Evolutionary conservation across 495 filamentous ascomycete genomes (phyloP).

Genomic region (Bombardia bombarda): DNA sequence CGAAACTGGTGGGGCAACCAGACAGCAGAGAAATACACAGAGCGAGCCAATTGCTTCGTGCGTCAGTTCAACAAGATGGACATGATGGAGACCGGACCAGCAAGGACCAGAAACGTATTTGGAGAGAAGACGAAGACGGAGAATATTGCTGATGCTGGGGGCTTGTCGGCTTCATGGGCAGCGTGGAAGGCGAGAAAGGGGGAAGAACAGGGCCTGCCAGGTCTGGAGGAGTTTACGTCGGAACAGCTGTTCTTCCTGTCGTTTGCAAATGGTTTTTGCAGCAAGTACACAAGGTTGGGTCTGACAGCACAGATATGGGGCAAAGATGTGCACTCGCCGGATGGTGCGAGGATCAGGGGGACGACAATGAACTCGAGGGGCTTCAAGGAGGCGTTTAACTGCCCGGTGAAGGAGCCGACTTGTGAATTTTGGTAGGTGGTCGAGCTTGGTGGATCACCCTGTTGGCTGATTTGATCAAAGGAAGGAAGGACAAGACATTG

Average conservation of each 20-base stretch:
- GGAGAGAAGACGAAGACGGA: constrained; percentile 62
- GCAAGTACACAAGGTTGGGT: constrained; percentile 55
- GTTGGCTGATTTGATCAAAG: too few relatives aligned
- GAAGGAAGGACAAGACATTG: too few relatives aligned
- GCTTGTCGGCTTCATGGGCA: constrained; percentile 54
- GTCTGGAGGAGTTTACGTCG: constrained; percentile 55
- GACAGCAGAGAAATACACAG: constrained; percentile 48
- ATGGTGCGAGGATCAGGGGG: constrained; percentile 51
- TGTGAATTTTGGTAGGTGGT: constrained; percentile 70
- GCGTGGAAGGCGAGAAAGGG: constrained; percentile 50
- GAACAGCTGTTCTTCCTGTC: constrained; percentile 69
- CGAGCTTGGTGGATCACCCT: too few relatives aligned
- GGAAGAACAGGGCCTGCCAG: constrained; percentile 50
- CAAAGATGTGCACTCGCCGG: constrained; percentile 58
- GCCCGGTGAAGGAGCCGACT: constrained; percentile 52
- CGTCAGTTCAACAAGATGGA: constrained; percentile 60
- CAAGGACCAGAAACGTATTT: constrained; percentile 56
- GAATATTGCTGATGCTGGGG: constrained; percentile 72
- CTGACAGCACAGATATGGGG: constrained; percentile 46
- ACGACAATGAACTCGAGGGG: constrained; percentile 60
- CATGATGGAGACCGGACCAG: constrained; percentile 17
- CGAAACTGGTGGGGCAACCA: constrained; percentile 64
- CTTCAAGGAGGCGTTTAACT: constrained; percentile 61
- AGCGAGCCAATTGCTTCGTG: constrained; percentile 58
- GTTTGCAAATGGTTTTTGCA: constrained; percentile 63